Percentiles rank a stretch among this genome's conserved stretches.
phyloP scores from a whole-genome alignment of 1,284 basidiomycete genomes.

The Papiliotrema flavescens region DNA sequence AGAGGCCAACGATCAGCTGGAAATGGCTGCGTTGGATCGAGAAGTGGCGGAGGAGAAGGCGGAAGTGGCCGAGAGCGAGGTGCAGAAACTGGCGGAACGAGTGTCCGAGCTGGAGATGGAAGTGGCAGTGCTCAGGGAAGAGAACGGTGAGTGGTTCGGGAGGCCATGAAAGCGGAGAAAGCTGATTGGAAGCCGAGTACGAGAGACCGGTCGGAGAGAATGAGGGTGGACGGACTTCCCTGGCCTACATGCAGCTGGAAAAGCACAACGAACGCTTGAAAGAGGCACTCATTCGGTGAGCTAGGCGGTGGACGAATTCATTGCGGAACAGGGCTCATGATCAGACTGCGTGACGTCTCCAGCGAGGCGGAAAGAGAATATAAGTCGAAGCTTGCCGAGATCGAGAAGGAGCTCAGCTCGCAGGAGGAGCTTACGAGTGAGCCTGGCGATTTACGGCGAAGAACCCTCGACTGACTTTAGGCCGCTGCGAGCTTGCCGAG shows the following conservation, averaged over 20 bases:
- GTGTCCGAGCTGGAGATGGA: constrained; percentile 81
- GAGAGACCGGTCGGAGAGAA: constrained; percentile 50
- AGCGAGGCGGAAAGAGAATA: constrained; percentile 84
- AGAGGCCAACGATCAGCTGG: constrained; percentile 81
- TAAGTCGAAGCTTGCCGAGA: constrained; percentile 71
- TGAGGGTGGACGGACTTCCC: constrained; percentile 56
- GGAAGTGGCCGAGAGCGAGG: constrained; percentile 70
- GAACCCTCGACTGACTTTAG: constrained; percentile 49
- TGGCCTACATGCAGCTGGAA: constrained; percentile 87
- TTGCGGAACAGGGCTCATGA: constrained; percentile 2
- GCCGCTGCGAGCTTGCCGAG: constrained; percentile 71
- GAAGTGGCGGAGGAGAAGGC: constrained; percentile 95
- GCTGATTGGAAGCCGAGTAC: constrained; percentile 39
- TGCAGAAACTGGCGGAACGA: constrained; percentile 72
- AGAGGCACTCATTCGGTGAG: constrained; percentile 80
- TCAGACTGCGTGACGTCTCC: constrained; percentile 78
- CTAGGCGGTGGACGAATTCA: neutral
- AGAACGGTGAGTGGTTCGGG: constrained; percentile 41
- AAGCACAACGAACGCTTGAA: constrained; percentile 95
- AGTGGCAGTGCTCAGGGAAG: constrained; percentile 67
- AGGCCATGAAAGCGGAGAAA: constrained; percentile 5
- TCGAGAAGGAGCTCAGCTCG: constrained; percentile 75
- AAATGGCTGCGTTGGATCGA: constrained; percentile 92
- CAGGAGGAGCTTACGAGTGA: constrained; percentile 46
- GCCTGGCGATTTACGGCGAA: constrained; percentile 6